phyloP scores from a whole-genome alignment of 2,329 filamentous ascomycete genomes.

The Neofusicoccum cordaticola region DNA sequence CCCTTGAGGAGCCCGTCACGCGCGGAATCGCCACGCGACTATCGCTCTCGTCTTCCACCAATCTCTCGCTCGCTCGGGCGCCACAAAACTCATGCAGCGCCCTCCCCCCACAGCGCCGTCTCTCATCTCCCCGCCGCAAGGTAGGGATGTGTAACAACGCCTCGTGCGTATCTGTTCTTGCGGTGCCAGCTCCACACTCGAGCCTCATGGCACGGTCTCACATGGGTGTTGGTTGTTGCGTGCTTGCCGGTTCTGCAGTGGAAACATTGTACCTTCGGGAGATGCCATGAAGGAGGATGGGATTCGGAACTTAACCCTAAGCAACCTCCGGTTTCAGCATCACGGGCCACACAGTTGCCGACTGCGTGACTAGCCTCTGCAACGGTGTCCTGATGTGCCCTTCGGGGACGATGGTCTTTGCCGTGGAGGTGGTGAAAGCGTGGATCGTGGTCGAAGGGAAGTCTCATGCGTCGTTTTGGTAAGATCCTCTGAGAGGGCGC shows the following conservation, averaged over 20 bases:
- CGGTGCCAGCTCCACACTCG: constrained; percentile 52
- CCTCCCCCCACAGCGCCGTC: constrained; percentile 75
- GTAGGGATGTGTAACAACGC: constrained; percentile 59
- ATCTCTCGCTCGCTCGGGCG: constrained; percentile 32
- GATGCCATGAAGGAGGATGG: constrained; percentile 53
- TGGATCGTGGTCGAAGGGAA: constrained; percentile 53
- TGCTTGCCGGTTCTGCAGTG: constrained; percentile 36
- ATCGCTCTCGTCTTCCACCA: constrained; percentile 20
- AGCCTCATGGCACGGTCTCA: constrained; percentile 59
- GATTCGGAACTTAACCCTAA: constrained; percentile 98
- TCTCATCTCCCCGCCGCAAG: constrained; percentile 58
- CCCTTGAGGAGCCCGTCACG: constrained; percentile 30
- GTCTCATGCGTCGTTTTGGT: constrained; percentile 72
- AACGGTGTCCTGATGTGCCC: constrained; percentile 22
- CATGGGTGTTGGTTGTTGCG: constrained; percentile 43
- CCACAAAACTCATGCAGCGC: constrained; percentile 54
- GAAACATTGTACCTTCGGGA: constrained; percentile 25
- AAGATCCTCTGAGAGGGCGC: constrained; percentile 73
- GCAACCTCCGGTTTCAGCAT: constrained; percentile 61
- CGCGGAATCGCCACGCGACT: constrained; percentile 25
- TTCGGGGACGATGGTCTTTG: constrained; percentile 29
- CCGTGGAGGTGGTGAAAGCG: constrained; percentile 35
- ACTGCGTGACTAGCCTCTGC: constrained; percentile 62
- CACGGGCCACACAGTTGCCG: constrained; percentile 56
- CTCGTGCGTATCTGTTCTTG: constrained; percentile 35